Percentiles rank a stretch among this genome's conserved stretches.
Conservation (phyloP, 2,329 filamentous ascomycete genomes). For the Paecilomyces formosus region DNA sequence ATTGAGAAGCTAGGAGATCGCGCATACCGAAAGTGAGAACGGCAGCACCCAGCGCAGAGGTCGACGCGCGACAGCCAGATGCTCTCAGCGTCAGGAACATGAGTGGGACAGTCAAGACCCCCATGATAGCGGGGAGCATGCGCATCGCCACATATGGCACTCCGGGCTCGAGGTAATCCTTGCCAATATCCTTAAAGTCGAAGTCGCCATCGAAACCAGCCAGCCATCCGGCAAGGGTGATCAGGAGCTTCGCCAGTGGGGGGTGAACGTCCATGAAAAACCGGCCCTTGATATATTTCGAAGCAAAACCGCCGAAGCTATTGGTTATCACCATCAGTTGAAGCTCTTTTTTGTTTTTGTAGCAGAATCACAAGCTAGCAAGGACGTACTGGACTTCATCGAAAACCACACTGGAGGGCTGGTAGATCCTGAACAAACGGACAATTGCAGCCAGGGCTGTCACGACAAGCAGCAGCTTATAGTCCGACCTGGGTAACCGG, state of each 20-base stretch:
- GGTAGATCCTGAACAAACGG: slow-evolving; percentile 90
- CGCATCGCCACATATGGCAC: slow-evolving; percentile 98
- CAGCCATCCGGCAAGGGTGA: slow-evolving; percentile 88
- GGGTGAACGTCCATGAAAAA: slow-evolving; percentile 99
- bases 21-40: slow-evolving; percentile 79
- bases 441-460: slow-evolving; percentile 71
- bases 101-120: slow-evolving; percentile 77
- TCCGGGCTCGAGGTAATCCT: slow-evolving; percentile 90
- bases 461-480: slow-evolving; percentile 64
- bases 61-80: slow-evolving; percentile 77
- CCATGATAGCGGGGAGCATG: slow-evolving; percentile 80
- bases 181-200: slow-evolving; percentile 99
- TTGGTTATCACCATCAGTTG: slow-evolving; percentile 3
- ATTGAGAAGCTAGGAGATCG: background rate
- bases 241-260: slow-evolving; percentile 90
- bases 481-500: slow-evolving; percentile 74
- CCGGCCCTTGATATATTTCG: slow-evolving; percentile 97
- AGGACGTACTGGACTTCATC: slow-evolving; percentile 91
- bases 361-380: slow-evolving; percentile 1
- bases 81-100: slow-evolving; percentile 95
- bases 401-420: slow-evolving; percentile 93
- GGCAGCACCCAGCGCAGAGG: slow-evolving; percentile 72
- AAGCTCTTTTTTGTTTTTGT: slow-evolving; percentile 1
- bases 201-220: slow-evolving; percentile 93
- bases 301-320: slow-evolving; percentile 95